These are phyloP conservation scores for Flaveria linearis DNA, from an alignment of 129 eudicot genomes.

Conservation along the genomic window DNA sequence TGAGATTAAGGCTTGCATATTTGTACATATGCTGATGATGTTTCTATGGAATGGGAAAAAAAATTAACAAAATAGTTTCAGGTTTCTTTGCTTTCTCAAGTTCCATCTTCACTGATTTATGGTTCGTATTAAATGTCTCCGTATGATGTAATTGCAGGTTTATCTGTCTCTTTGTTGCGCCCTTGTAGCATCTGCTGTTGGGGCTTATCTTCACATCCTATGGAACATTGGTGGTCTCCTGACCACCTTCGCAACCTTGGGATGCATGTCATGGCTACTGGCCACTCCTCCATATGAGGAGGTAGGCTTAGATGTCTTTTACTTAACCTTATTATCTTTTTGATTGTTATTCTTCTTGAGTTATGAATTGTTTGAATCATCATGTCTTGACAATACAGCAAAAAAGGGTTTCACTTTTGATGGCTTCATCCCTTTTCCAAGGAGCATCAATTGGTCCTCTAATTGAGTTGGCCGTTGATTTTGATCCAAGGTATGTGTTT, in stretches of 20 bases:
- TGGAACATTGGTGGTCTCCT: conserved; percentile 91
- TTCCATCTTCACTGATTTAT: neutral
- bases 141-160: conserved; percentile 50
- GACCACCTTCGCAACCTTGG: conserved; percentile 68
- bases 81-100: neutral
- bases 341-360: neutral
- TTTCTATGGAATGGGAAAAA: neutral
- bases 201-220: conserved; percentile 83
- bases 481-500: conserved; percentile 61
- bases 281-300: conserved; percentile 61
- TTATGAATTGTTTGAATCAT: neutral
- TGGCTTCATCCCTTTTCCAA: conserved; percentile 76
- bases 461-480: conserved; percentile 65
- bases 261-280: conserved; percentile 72
- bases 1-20: too few species aligned
- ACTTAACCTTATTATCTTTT: neutral
- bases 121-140: neutral
- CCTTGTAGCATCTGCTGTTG: conserved; percentile 75
- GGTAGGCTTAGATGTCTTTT: conserved; percentile 37
- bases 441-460: conserved; percentile 93
- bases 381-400: conserved; percentile 43
- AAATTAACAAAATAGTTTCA: too few species aligned
- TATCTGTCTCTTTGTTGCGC: conserved; percentile 88
- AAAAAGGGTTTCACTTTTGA: conserved; percentile 68
- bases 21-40: neutral